Conservation (phyloP, 805 yeast species). For the Pichia ethanolica region DNA sequence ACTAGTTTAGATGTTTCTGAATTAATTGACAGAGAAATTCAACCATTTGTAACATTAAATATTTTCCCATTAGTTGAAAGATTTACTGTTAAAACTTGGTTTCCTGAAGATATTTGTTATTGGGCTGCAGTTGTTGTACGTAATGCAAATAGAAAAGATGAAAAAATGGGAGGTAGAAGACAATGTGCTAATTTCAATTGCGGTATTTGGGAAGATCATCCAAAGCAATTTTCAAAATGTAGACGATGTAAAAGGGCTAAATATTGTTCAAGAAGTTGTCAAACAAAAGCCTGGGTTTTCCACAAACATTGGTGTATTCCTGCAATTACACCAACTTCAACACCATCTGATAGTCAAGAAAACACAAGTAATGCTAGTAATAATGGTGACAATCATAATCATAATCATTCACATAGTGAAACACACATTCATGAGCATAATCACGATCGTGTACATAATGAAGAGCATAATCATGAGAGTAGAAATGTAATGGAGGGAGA, state of each 20-base stretch:
- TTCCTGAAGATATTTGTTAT: conserved; percentile 76
- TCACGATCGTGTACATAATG: neutral
- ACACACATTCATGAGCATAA: too few relatives aligned
- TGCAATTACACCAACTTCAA: conserved; percentile 3
- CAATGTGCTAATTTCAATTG: conserved; percentile 93
- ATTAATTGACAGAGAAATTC: conserved; percentile 22
- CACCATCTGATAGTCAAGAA: neutral
- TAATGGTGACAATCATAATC: too few relatives aligned
- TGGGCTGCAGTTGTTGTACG: conserved; percentile 99
- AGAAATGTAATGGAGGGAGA: too few relatives aligned
- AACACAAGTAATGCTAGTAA: neutral
- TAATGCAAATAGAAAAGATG: conserved; percentile 89
- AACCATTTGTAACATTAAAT: conserved; percentile 48
- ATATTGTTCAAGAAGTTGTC: conserved; percentile 90
- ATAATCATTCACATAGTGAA: too few relatives aligned
- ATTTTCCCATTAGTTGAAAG: conserved; percentile 88
- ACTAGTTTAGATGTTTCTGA: conserved; percentile 20
- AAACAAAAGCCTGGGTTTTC: conserved; percentile 82
- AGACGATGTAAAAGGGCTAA: conserved; percentile 90
- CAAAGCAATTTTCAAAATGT: conserved; percentile 92
- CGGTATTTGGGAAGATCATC: conserved; percentile 88
- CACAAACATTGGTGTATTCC: conserved; percentile 90
- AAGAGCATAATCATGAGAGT: neutral
- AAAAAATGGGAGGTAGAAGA: conserved; percentile 76
- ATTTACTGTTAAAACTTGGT: conserved; percentile 60